These are phyloP conservation scores for Daedaleopsis nitida DNA, from an alignment of 768 basidiomycete species.

Conservation along the genomic window DNA sequence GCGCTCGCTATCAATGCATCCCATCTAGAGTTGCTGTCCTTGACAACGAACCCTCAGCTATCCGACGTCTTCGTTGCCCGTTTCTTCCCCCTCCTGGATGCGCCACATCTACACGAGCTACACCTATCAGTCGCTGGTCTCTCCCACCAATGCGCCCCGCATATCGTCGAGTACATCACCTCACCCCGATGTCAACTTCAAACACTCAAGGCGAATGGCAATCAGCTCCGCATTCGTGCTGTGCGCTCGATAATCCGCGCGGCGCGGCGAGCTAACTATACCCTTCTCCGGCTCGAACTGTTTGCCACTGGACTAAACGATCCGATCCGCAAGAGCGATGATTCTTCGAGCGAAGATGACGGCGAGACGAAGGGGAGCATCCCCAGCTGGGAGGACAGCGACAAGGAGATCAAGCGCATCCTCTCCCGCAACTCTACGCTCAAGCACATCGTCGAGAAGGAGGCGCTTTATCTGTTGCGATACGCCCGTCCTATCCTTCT, in stretches of 20 bases:
- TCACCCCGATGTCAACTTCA: conserved; percentile 53
- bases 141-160: conserved; percentile 32
- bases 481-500: conserved; percentile 54
- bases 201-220: conserved; percentile 56
- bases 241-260: conserved; percentile 48
- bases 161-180: conserved; percentile 50
- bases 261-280: conserved; percentile 48
- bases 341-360: conserved; percentile 30
- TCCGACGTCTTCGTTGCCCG: conserved; percentile 49
- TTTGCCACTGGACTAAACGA: conserved; percentile 43
- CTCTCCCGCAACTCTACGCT: conserved; percentile 47
- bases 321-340: conserved; percentile 29
- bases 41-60: conserved; percentile 52
- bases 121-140: conserved; percentile 49
- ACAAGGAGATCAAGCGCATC: conserved; percentile 35
- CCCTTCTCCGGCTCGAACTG: conserved; percentile 49
- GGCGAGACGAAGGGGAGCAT: conserved; percentile 19
- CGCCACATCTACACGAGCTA: conserved; percentile 52
- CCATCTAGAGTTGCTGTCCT: conserved; percentile 47
- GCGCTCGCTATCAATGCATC: conserved; percentile 57
- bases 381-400: conserved; percentile 40
- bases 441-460: conserved; percentile 40
- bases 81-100: conserved; percentile 54
- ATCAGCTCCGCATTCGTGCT: conserved; percentile 48
- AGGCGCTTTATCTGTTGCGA: conserved; percentile 53